A percentile compares a stretch with the other conserved stretches of the same genome.
phyloP scores from a whole-genome alignment of 2,329 filamentous ascomycete genomes.

The Tricladium varicosporioides region DNA sequence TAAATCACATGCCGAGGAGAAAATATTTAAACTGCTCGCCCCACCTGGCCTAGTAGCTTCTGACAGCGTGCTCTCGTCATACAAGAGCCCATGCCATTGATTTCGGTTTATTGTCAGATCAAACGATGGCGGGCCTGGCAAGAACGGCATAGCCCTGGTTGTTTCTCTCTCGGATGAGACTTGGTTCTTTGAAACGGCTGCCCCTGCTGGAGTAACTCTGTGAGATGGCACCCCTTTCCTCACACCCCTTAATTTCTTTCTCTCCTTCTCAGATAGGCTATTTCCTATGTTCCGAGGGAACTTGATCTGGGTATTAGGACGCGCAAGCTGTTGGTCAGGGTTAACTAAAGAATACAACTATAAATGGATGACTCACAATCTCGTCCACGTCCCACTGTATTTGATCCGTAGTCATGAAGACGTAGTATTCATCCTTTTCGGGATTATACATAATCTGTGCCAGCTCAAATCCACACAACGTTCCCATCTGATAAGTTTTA shows the following conservation, averaged over 20 bases:
- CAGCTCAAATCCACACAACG: neutral
- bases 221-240: neutral
- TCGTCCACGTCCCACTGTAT: neutral
- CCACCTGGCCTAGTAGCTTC: neutral
- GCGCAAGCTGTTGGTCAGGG: neutral
- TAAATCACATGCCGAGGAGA: neutral
- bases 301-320: neutral
- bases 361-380: neutral
- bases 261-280: neutral
- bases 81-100: neutral
- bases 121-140: neutral
- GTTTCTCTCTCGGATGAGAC: neutral
- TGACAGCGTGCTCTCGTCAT: neutral
- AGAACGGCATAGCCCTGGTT: neutral
- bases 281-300: neutral
- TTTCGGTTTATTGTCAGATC: neutral
- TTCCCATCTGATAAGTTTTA: neutral
- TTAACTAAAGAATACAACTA: neutral
- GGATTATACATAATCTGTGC: neutral
- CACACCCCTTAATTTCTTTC: neutral
- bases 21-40: neutral
- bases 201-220: neutral
- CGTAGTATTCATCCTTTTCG: neutral
- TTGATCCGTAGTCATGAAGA: neutral
- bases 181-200: neutral